Percentiles rank a stretch among this genome's conserved stretches.
Evolutionary conservation across 192 early-diverging fungal species (phyloP).

Genomic region (Entomortierella beljakovae): DNA sequence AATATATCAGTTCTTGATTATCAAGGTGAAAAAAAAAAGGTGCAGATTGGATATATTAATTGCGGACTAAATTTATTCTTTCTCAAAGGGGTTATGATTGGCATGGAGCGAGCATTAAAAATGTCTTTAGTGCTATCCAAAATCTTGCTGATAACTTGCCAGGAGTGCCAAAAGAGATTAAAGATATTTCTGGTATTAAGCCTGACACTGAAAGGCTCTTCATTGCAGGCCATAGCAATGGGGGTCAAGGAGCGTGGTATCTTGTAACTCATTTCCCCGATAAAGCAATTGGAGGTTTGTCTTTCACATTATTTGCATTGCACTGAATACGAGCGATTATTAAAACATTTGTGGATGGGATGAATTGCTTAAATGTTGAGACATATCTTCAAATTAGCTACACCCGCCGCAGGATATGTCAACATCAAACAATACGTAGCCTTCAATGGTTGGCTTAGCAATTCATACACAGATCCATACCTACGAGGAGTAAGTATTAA

Average conservation of each 20-base stretch:
- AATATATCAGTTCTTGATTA: constrained; percentile 10
- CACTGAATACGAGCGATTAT: neutral
- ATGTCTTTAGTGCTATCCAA: constrained; percentile 67
- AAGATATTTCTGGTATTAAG: constrained; percentile 13
- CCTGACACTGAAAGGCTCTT: constrained; percentile 63
- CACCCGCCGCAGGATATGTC: constrained; percentile 77
- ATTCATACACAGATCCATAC: constrained; percentile 71
- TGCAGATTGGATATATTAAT: neutral
- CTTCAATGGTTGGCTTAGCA: constrained; percentile 70
- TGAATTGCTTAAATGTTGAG: neutral
- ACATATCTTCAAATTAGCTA: constrained; percentile 35
- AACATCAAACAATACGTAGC: constrained; percentile 83
- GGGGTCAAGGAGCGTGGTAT: constrained; percentile 86
- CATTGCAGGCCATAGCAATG: constrained; percentile 81
- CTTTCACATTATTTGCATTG: neutral
- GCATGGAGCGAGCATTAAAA: constrained; percentile 77
- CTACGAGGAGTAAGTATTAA: constrained; percentile 64
- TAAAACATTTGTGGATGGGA: neutral
- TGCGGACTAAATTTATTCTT: constrained; percentile 28
- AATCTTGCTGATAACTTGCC: constrained; percentile 57
- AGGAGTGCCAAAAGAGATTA: constrained; percentile 60
- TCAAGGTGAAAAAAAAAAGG: neutral
- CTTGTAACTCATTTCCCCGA: constrained; percentile 78
- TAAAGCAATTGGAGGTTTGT: constrained; percentile 69
- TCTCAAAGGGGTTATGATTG: constrained; percentile 75